These are phyloP conservation scores for Ogataea thermomethanolica DNA, from an alignment of 805 yeast genomes.

Conservation along the genomic window DNA sequence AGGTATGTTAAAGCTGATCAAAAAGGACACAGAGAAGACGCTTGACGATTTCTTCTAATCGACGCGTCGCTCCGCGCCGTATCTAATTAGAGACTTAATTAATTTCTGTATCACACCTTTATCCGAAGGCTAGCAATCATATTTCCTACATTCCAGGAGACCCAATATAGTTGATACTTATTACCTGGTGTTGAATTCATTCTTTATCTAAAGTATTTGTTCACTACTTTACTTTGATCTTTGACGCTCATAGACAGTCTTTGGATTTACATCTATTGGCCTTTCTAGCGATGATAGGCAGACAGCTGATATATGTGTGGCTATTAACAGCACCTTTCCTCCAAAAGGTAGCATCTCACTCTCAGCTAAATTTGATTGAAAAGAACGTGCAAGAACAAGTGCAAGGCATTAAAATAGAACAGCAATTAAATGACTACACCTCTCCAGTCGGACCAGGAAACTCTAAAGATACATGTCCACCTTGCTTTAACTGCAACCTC, in stretches of 20 bases:
- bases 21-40: slow-evolving; percentile 79
- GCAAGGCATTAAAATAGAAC: not conserved
- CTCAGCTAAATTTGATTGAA: not conserved
- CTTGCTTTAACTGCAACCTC: slow-evolving; percentile 91
- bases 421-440: not conserved
- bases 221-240: too few relatives aligned
- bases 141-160: too few relatives aligned
- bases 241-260: too few relatives aligned
- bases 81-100: not conserved
- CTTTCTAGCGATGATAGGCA: too few relatives aligned
- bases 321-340: not conserved
- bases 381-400: not conserved
- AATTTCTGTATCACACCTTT: slow-evolving; percentile 1
- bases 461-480: slow-evolving; percentile 59
- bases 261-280: too few relatives aligned
- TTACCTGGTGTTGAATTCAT: too few relatives aligned
- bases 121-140: not conserved
- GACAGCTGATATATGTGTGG: too few relatives aligned
- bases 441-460: not conserved
- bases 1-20: slow-evolving; percentile 87
- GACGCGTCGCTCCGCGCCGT: slow-evolving; percentile 5
- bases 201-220: too few relatives aligned
- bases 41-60: slow-evolving; percentile 59
- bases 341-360: not conserved
- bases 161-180: too few relatives aligned